Percentiles rank a stretch among this genome's conserved stretches.
Evolutionary conservation across 2,329 filamentous ascomycete genomes (phyloP).

Genomic region (Trichoderma sp.): DNA sequence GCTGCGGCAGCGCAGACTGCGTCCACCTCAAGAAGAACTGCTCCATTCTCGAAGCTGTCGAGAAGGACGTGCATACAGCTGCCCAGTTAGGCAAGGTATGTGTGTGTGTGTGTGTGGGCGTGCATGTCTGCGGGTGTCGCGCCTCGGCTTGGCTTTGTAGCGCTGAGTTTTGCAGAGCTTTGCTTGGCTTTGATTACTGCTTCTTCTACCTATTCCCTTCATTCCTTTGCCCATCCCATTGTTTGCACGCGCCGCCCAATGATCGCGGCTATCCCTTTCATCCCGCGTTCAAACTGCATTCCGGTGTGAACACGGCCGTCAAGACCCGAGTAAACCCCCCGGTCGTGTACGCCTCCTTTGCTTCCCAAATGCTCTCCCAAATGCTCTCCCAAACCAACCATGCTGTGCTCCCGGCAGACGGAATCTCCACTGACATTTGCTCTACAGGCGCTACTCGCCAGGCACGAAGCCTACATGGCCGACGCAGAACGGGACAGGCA

Average conservation of each 20-base stretch:
- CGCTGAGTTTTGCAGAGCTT: neutral
- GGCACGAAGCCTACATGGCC: conserved; percentile 92
- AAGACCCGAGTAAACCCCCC: neutral
- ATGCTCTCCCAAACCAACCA: neutral
- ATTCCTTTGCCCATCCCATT: neutral
- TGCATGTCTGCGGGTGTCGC: conserved; percentile 2
- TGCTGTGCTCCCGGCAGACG: conserved; percentile 19
- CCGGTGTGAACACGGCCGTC: neutral
- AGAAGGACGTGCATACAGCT: conserved; percentile 82
- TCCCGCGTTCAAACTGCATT: neutral
- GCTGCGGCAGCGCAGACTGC: conserved; percentile 80
- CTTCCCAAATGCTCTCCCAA: neutral
- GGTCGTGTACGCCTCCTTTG: conserved; percentile 1
- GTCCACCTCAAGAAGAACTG: conserved; percentile 78
- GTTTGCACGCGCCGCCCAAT: neutral
- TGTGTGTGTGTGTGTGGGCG: conserved; percentile 6
- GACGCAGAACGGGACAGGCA: conserved; percentile 83
- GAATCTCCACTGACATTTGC: conserved; percentile 65
- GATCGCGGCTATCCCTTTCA: neutral
- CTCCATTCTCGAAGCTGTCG: conserved; percentile 71
- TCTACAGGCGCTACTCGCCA: conserved; percentile 80
- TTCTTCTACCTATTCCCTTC: neutral
- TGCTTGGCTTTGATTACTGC: neutral
- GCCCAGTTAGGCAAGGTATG: conserved; percentile 88
- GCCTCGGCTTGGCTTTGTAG: neutral